Conservation (phyloP, 495 filamentous ascomycete genomes). For the Immersiella caudata region DNA sequence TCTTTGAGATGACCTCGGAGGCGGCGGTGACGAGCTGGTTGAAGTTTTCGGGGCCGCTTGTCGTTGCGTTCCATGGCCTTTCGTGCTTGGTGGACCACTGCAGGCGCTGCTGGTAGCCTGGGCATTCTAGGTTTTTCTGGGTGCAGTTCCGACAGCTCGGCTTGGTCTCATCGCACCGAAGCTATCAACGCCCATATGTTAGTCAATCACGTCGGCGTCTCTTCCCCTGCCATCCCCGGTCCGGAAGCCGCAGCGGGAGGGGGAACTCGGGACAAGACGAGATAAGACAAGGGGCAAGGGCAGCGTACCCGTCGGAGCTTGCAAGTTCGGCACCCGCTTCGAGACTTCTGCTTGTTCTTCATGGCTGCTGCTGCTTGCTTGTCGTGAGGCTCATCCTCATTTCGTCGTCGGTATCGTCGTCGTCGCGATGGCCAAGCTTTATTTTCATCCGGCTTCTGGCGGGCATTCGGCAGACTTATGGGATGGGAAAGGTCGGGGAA, state of each 20-base stretch:
- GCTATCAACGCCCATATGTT: slow-evolving; percentile 17
- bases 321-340: slow-evolving; percentile 40
- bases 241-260: neutral
- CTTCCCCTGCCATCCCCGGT: neutral
- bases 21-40: slow-evolving; percentile 37
- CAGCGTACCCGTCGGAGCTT: slow-evolving; percentile 37
- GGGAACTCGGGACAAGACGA: neutral
- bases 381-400: slow-evolving; percentile 9
- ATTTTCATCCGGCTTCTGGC: neutral
- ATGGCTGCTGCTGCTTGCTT: slow-evolving; percentile 22
- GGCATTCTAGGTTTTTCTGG: slow-evolving; percentile 38
- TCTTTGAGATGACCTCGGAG: slow-evolving; percentile 34
- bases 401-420: neutral
- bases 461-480: neutral
- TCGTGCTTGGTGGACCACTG: slow-evolving; percentile 45
- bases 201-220: slow-evolving; percentile 11
- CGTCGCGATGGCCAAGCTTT: neutral
- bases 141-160: slow-evolving; percentile 36
- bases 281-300: neutral
- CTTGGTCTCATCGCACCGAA: slow-evolving; percentile 40
- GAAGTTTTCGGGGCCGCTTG: slow-evolving; percentile 36
- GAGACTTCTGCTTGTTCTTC: slow-evolving; percentile 41
- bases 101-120: slow-evolving; percentile 41
- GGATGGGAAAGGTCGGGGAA: slow-evolving; percentile 7
- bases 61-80: slow-evolving; percentile 21